A percentile compares a stretch with the other conserved stretches of the same genome.
Conservation (phyloP, 345 rosid genomes). For the Sonneratia caseolaris region DNA sequence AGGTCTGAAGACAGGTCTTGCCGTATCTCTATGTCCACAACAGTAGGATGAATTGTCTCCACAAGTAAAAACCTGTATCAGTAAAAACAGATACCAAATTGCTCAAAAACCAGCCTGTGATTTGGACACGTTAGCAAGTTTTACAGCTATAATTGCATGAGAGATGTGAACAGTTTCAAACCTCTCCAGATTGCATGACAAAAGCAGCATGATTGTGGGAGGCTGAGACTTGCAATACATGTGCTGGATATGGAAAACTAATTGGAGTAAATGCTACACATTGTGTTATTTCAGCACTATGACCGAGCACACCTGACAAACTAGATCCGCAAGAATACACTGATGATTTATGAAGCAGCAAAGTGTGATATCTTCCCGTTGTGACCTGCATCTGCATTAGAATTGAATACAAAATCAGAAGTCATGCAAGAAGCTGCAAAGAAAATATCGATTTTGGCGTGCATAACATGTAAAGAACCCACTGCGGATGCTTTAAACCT, state of each 20-base stretch:
- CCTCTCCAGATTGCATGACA: slow-evolving; percentile 83
- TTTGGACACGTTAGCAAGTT: neutral
- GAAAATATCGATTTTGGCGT: neutral
- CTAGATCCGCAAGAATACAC: slow-evolving; percentile 89
- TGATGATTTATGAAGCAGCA: slow-evolving; percentile 74
- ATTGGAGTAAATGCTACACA: slow-evolving; percentile 70
- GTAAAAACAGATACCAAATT: neutral
- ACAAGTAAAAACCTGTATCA: slow-evolving; percentile 77
- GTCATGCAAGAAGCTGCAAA: neutral
- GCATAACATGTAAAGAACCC: neutral
- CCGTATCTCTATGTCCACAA: slow-evolving; percentile 71
- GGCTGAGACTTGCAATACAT: slow-evolving; percentile 80
- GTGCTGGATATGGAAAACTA: slow-evolving; percentile 47
- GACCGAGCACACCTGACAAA: slow-evolving; percentile 87
- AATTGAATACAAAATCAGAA: slow-evolving; percentile 13
- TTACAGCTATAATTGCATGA: neutral
- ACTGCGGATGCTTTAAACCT: neutral
- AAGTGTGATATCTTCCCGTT: slow-evolving; percentile 83
- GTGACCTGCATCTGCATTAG: slow-evolving; percentile 79
- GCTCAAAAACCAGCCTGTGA: neutral
- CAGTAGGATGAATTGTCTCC: slow-evolving; percentile 91
- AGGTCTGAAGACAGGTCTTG: slow-evolving; percentile 75
- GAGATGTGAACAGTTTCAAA: slow-evolving; percentile 19
- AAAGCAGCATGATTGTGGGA: slow-evolving; percentile 90
- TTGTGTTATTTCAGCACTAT: slow-evolving; percentile 87